Evolutionary conservation across 2,329 filamentous ascomycete genomes (phyloP).

Genomic region (Aspergillus carbonarius): DNA sequence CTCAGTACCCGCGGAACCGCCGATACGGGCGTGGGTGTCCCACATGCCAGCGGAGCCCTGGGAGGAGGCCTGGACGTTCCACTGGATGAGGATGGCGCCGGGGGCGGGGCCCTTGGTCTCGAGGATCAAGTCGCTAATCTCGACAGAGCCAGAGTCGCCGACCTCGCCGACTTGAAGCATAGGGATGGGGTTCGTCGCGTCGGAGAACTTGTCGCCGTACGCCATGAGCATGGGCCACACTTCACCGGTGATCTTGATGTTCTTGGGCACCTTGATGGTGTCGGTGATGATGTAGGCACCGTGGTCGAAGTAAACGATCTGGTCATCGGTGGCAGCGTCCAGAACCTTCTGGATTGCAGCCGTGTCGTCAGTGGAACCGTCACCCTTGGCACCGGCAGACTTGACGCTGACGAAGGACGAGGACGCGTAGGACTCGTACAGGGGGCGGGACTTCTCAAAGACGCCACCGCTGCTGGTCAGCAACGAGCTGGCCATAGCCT

Average conservation of each 20-base stretch:
- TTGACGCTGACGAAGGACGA: conserved; percentile 80
- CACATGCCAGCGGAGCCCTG: conserved; percentile 78
- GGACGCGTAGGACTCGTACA: conserved; percentile 71
- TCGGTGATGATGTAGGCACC: conserved; percentile 62
- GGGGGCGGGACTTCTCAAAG: conserved; percentile 83
- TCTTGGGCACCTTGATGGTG: conserved; percentile 64
- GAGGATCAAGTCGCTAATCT: conserved; percentile 86
- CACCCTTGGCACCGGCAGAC: conserved; percentile 77
- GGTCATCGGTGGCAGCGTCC: conserved; percentile 60
- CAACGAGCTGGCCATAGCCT: conserved; percentile 66
- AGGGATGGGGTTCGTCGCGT: conserved; percentile 73
- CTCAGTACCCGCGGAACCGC: conserved; percentile 78
- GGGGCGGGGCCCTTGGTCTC: conserved; percentile 79
- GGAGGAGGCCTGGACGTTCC: conserved; percentile 69
- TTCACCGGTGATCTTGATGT: conserved; percentile 85
- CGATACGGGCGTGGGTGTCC: conserved; percentile 95
- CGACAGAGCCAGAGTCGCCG: conserved; percentile 75
- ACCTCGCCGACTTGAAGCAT: conserved; percentile 79
- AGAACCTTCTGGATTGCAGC: conserved; percentile 77
- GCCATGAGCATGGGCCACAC: conserved; percentile 90
- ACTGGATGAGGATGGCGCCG: conserved; percentile 87
- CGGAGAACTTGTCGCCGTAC: conserved; percentile 69
- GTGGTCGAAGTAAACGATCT: conserved; percentile 65
- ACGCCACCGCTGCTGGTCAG: conserved; percentile 65
- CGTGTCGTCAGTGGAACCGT: conserved; percentile 85